phyloP scores from a whole-genome alignment of 2,329 filamentous ascomycete species.

The Exophiala sp. region DNA sequence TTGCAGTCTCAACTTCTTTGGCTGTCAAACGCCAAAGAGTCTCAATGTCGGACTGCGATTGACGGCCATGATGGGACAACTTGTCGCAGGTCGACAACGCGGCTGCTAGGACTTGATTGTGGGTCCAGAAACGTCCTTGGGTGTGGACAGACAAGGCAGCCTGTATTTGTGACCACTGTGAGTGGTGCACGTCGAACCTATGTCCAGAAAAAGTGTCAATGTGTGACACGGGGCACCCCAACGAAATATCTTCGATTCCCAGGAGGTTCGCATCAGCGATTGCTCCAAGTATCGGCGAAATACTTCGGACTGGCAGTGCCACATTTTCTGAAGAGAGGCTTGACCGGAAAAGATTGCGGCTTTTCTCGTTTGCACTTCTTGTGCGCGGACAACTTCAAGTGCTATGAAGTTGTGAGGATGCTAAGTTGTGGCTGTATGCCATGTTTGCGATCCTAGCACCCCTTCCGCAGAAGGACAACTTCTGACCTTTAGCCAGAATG shows the following conservation, averaged over 20 bases:
- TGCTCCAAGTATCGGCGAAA: too few species aligned
- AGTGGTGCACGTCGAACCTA: constrained; percentile 1
- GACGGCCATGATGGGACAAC: neutral
- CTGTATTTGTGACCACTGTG: constrained; percentile 3
- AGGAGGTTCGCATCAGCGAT: too few species aligned
- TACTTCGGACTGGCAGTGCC: too few species aligned
- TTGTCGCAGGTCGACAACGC: neutral
- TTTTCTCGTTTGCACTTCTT: constrained; percentile 5
- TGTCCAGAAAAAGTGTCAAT: too few species aligned
- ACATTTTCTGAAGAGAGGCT: too few species aligned
- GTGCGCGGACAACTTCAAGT: constrained; percentile 26
- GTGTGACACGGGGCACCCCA: too few species aligned
- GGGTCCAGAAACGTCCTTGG: neutral
- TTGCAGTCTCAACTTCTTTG: constrained; percentile 20
- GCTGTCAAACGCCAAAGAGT: constrained; percentile 37
- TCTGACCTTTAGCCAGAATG: too few species aligned
- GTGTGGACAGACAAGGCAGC: neutral
- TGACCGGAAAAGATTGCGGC: neutral
- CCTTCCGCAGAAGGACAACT: too few species aligned
- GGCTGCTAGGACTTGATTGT: neutral
- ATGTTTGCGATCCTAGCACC: too few species aligned
- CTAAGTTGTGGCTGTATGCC: too few species aligned
- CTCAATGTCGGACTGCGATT: constrained; percentile 39
- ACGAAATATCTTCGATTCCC: too few species aligned
- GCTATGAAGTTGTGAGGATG: constrained; percentile 28